Base-by-base conservation (phyloP, 805 yeast genomes). In the Barnettozyma californica region DNA sequence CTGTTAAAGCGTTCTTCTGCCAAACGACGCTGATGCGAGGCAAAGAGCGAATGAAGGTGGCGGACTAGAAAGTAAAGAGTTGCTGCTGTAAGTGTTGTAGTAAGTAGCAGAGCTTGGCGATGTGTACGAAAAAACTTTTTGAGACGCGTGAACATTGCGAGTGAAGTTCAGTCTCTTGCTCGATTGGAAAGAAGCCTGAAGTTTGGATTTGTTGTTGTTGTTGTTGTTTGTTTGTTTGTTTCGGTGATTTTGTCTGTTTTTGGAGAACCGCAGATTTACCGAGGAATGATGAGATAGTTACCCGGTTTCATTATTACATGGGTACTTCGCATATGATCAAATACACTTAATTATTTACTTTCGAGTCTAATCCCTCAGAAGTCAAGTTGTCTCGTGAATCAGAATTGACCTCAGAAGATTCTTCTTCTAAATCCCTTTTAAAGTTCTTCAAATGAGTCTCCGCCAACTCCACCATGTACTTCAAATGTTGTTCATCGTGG, bases 1-100 rank as follows among this genome's bases (percentile, higher is more conserved):
- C 76, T 72, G 20, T 85, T 77, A 45, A 78, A 75, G 40, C 78
- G 75, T 64, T 82, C 85, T 53, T 79, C 78, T 41, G 75, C 68
- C 36, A 81, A 57, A 42, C 73, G 69, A 45, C 74, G 69, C 56
- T 81, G 84, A 40, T 76, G 67, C 56, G 77, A 79, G 13, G 63
- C 54, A 38, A 81, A 62, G 60, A 77, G 76, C 47, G 63, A 57
- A 47, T 69, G 68, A 18, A 79, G 65, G 54, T 70, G 76, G 20
- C 69, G 68, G 11, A 73, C 55, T 5, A 72, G 59, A 44, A 78
- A 61, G 53, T 76, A 79, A 1, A 76, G 62, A 1, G 70, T 58
- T 3, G 82, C 73, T 11, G 71, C 26, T 11, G 47, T 43, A 9
- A 47, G 21, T 18, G 50, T 44, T 2, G 56, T 37, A 5, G 55